These are phyloP conservation scores for Ascosphaera apis DNA, from an alignment of 2,329 filamentous ascomycete species.

Conservation along the genomic window DNA sequence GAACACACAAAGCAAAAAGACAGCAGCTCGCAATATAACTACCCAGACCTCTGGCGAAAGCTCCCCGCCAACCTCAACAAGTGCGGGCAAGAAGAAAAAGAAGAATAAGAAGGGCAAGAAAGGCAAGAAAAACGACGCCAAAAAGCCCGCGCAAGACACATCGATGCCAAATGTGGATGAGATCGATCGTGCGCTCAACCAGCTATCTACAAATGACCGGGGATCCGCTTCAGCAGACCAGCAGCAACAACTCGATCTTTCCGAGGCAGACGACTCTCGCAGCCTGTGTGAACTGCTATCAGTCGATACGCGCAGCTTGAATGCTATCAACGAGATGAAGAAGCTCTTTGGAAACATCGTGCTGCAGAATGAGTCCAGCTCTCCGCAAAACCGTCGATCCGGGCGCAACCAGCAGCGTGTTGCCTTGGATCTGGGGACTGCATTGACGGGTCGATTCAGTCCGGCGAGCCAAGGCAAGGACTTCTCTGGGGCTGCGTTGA, in stretches of 20 bases:
- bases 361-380: constrained; percentile 27
- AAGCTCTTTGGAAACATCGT: constrained; percentile 45
- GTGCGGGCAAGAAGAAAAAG: constrained; percentile 29
- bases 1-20: no score
- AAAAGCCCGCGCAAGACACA: constrained; percentile 5
- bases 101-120: constrained; percentile 37
- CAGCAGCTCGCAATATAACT: no score
- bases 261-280: constrained; percentile 14
- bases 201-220: constrained; percentile 24
- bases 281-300: constrained; percentile 32
- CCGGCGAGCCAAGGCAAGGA: constrained; percentile 35
- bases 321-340: constrained; percentile 79
- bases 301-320: constrained; percentile 50
- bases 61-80: constrained; percentile 9
- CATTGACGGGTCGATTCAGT: constrained; percentile 29
- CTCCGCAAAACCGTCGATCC: constrained; percentile 24
- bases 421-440: constrained; percentile 28
- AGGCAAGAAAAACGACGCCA: constrained; percentile 12
- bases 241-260: constrained; percentile 1
- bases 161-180: constrained; percentile 28
- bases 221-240: constrained; percentile 3
- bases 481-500: constrained; percentile 46
- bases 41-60: no score
- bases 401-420: constrained; percentile 25
- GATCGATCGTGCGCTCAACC: constrained; percentile 40